These are phyloP conservation scores for Tricholoma sp. DNA, from an alignment of 768 basidiomycete genomes.

Conservation along the genomic window DNA sequence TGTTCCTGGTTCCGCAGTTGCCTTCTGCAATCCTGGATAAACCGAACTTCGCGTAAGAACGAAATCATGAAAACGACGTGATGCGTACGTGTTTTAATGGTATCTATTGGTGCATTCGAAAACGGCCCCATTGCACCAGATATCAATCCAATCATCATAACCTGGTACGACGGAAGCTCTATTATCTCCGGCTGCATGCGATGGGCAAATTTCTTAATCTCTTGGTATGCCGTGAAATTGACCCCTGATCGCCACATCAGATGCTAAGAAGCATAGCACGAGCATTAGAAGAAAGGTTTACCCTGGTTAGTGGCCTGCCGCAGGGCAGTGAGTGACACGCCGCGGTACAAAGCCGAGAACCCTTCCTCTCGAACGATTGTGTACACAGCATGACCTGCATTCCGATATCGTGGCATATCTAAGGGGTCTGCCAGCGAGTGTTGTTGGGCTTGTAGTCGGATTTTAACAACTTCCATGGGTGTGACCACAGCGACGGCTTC, in stretches of 20 bases:
- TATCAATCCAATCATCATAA: conserved; percentile 91
- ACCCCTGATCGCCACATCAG: conserved; percentile 49
- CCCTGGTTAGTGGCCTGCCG: conserved; percentile 98
- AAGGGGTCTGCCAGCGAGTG: conserved; percentile 96
- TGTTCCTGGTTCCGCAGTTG: conserved; percentile 66
- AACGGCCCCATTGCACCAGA: conserved; percentile 99
- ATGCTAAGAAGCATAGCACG: neutral
- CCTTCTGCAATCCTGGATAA: conserved; percentile 74
- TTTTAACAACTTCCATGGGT: conserved; percentile 99
- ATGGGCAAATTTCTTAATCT: conserved; percentile 84
- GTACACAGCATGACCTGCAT: conserved; percentile 95
- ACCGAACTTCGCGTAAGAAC: neutral
- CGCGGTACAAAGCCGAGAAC: conserved; percentile 77
- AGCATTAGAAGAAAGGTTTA: conserved; percentile 19
- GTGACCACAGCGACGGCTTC: conserved; percentile 94
- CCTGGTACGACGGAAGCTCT: conserved; percentile 91
- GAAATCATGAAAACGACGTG: neutral
- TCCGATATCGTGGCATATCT: conserved; percentile 90
- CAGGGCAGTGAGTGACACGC: conserved; percentile 88
- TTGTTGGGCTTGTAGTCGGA: conserved; percentile 94
- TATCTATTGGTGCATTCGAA: conserved; percentile 94
- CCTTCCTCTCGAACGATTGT: conserved; percentile 94
- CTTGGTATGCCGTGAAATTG: conserved; percentile 98
- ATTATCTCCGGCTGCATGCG: conserved; percentile 69
- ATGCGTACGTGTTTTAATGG: conserved; percentile 86